Evolutionary conservation across 345 rosid species (phyloP).

Genomic region (Euclidium syriacum): DNA sequence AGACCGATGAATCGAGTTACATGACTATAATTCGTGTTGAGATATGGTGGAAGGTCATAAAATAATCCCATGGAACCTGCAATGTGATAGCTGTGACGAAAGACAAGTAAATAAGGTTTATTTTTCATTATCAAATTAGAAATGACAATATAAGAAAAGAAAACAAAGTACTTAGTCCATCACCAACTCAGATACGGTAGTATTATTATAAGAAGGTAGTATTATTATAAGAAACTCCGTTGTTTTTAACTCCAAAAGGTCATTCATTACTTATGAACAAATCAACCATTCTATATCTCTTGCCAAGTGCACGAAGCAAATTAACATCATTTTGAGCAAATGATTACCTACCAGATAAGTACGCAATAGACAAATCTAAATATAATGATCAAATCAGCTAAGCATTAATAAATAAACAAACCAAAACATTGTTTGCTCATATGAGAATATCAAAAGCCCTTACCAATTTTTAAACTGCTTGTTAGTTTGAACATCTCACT

Average conservation of each 20-base stretch:
- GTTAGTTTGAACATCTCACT: slow-evolving; percentile 71
- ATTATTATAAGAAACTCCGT: slow-evolving; percentile 41
- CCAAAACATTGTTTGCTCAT: no score
- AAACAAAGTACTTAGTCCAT: slow-evolving; percentile 48
- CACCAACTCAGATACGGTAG: slow-evolving; percentile 48
- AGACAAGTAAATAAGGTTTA: neutral
- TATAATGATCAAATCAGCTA: slow-evolving; percentile 27
- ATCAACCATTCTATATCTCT: slow-evolving; percentile 63
- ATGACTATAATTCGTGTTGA: slow-evolving; percentile 49
- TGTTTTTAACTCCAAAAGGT: slow-evolving; percentile 58
- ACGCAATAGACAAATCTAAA: slow-evolving; percentile 62
- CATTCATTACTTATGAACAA: slow-evolving; percentile 74
- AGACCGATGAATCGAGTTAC: slow-evolving; percentile 77
- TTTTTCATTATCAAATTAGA: neutral
- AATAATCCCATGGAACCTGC: slow-evolving; percentile 63
- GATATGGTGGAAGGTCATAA: slow-evolving; percentile 70
- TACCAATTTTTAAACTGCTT: no score
- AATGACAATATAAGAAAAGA: neutral
- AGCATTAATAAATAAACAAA: neutral
- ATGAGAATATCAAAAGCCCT: neutral
- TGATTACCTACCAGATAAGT: slow-evolving; percentile 64
- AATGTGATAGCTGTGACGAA: slow-evolving; percentile 55
- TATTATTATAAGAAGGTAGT: slow-evolving; percentile 42
- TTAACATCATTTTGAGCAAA: slow-evolving; percentile 60
- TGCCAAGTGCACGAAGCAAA: slow-evolving; percentile 64